These are phyloP conservation scores for Verbascum thapsus DNA, from an alignment of 257 asterid species.

Conservation along the genomic window DNA sequence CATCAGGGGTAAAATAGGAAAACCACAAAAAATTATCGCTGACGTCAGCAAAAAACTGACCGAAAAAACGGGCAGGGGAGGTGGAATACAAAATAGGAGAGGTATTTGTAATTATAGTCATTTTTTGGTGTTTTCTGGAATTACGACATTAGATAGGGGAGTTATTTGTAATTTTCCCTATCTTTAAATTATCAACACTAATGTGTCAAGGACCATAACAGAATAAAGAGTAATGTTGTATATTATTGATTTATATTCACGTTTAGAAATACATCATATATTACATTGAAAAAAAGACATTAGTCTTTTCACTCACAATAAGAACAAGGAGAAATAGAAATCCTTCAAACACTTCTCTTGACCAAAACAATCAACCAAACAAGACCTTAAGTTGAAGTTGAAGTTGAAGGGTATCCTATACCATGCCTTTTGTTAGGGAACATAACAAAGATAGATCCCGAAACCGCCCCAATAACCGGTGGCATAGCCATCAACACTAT, in stretches of 20 bases:
- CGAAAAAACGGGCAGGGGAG: too few relatives aligned
- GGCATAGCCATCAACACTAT: constrained; percentile 64
- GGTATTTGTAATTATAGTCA: too few relatives aligned
- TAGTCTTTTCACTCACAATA: background rate
- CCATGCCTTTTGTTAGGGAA: constrained; percentile 77
- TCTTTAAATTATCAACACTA: too few relatives aligned
- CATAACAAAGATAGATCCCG: constrained; percentile 51
- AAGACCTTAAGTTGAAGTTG: constrained; percentile 23
- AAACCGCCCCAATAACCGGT: constrained; percentile 54
- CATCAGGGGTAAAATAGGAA: too few relatives aligned
- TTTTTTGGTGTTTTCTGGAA: too few relatives aligned
- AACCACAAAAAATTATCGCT: too few relatives aligned
- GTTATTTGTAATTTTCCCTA: too few relatives aligned
- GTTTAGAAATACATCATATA: background rate
- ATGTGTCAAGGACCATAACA: too few relatives aligned
- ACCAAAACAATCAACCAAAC: background rate
- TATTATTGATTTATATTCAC: background rate
- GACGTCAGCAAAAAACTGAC: too few relatives aligned
- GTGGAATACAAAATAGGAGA: too few relatives aligned
- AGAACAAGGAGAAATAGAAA: background rate
- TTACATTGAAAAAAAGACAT: background rate
- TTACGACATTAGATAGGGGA: too few relatives aligned
- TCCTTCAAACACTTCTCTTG: background rate
- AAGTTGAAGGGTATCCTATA: constrained; percentile 59
- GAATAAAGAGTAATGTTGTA: background rate